Base-by-base conservation (phyloP, 495 filamentous ascomycete species). In the Aspergillus olivimuriae region DNA sequence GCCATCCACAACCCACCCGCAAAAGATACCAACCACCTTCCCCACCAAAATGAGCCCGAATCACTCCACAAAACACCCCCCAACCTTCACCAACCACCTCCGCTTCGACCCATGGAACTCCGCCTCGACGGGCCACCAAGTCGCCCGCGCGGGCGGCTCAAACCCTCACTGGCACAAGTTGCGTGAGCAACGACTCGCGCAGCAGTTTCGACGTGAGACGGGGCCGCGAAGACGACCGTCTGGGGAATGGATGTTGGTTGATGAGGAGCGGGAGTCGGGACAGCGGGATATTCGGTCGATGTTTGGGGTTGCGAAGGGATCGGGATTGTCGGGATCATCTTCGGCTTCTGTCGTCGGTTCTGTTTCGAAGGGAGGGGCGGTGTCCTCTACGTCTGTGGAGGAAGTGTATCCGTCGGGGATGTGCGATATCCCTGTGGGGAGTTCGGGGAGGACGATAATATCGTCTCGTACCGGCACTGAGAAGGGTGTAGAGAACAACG, bases 21-120 rank as follows among this genome's bases (percentile, higher is more conserved):
- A 18, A 38, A 17, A 10, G 21, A 31, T 23, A 38, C 4, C 21
- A 32, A 1, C 35, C 39, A 14, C 14, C 11, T 11, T 35, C 3
- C 8, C n/a, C 5, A 33, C 4, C 18, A 45, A 17, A 45, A 32
- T 33, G 24, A 34, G 34, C 21, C n/a, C 20, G 19, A 43, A 21
- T 15, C 28, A 36, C n/a, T 30, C 45, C 2, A 43, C 42, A 18
- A 10, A 6, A 17, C 44, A 19, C n/a, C 10, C 26, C 24, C 30
- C 39, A 36, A 41, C 28, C 19, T 49, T 46, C 1, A 39, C 43
- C 22, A 76, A 77, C 39, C 68, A 72, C 52, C 62, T 65, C 33
- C 52, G 62, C 48, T 90, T 87, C 61, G 88, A 94, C 56, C 69
- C 84, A 23, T 95, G 86, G 85, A 89, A 88, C 63, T 83, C 84